These are phyloP conservation scores for Eutypa lata DNA, from an alignment of 2,329 filamentous ascomycete species.

Conservation along the genomic window DNA sequence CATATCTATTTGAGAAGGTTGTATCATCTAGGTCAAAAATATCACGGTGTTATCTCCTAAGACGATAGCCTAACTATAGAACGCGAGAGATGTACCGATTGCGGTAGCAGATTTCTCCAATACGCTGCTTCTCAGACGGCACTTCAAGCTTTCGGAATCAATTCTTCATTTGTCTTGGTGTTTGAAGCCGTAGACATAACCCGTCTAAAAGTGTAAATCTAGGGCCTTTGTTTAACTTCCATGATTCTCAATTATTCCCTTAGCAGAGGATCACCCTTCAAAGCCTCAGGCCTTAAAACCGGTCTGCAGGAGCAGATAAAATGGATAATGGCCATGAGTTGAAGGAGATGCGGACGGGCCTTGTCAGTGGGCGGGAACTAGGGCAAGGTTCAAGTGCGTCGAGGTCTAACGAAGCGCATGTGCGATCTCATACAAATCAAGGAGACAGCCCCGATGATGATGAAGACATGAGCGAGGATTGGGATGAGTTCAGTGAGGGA, in stretches of 20 bases:
- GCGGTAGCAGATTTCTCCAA: no score
- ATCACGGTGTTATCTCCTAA: no score
- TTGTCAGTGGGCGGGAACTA: conserved; percentile 26
- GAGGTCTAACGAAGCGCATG: conserved; percentile 4
- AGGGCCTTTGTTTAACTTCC: no score
- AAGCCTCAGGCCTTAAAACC: background rate
- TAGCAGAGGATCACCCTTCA: background rate
- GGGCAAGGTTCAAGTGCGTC: conserved; percentile 11
- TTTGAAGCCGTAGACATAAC: no score
- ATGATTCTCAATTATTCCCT: background rate
- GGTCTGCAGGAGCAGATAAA: background rate
- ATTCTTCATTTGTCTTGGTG: no score
- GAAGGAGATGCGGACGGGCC: background rate
- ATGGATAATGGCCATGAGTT: background rate
- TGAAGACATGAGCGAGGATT: conserved; percentile 32
- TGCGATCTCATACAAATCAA: background rate
- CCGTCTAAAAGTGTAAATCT: no score
- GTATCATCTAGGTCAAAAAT: no score
- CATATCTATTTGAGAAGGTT: no score
- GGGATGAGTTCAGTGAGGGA: conserved; percentile 37
- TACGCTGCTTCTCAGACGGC: no score
- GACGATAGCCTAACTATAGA: no score
- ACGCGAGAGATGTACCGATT: no score
- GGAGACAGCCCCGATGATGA: conserved; percentile 13
- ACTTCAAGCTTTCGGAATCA: no score